Evolutionary conservation across 2,329 filamentous ascomycete species (phyloP).

Genomic region (Aureobasidium sp.): DNA sequence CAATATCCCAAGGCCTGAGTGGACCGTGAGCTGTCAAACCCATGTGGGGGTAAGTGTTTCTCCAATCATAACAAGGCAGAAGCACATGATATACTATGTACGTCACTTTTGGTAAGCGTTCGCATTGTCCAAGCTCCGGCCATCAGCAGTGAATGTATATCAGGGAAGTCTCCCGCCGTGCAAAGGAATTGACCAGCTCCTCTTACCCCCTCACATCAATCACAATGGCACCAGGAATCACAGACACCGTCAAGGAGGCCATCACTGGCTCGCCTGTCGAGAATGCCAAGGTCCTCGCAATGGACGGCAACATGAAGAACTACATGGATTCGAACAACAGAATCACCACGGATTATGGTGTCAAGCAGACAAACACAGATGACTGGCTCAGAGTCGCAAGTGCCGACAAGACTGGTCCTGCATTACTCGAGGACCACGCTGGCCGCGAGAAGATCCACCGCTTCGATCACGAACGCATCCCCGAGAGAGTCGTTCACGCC

Average conservation of each 20-base stretch:
- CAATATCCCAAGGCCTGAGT: not conserved
- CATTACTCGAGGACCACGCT: constrained; percentile 64
- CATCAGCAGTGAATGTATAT: not conserved
- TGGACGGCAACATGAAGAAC: constrained; percentile 53
- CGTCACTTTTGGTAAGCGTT: constrained; percentile 3
- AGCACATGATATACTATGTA: not conserved
- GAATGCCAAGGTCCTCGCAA: constrained; percentile 52
- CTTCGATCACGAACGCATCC: constrained; percentile 69
- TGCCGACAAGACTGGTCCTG: constrained; percentile 58
- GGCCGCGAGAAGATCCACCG: constrained; percentile 68
- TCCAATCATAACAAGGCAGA: not conserved
- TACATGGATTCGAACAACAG: constrained; percentile 47
- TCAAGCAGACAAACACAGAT: constrained; percentile 66
- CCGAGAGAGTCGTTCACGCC: constrained; percentile 62
- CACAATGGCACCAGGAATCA: constrained; percentile 9
- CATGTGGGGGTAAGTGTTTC: not conserved
- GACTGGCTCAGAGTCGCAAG: constrained; percentile 65
- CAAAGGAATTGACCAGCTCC: not conserved
- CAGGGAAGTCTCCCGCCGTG: not conserved
- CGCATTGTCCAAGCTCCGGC: not conserved
- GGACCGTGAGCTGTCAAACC: not conserved
- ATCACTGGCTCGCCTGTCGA: constrained; percentile 28
- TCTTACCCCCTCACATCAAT: not conserved
- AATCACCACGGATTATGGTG: constrained; percentile 72
- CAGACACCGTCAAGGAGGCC: constrained; percentile 21